Percentiles rank a stretch among this genome's conserved stretches.
Evolutionary conservation across 176 grass and related monocot genomes (phyloP).

Genomic region (Metroxylon sagu): DNA sequence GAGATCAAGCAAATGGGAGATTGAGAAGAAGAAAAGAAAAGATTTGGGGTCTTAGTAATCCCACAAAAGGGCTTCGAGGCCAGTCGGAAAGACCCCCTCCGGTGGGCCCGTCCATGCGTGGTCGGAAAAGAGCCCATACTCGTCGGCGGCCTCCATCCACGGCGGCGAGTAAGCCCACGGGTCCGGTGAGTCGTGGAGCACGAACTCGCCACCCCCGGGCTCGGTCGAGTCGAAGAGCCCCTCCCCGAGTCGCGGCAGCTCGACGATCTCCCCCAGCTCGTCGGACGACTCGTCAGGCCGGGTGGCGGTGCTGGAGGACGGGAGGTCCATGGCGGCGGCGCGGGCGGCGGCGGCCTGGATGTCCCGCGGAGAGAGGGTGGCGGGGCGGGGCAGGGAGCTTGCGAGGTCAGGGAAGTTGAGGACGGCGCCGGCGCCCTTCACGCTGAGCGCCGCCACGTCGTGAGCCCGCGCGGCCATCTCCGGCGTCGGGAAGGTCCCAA

Average conservation of each 20-base stretch:
- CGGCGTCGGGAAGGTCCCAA: conserved; percentile 11
- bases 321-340: conserved; percentile 2
- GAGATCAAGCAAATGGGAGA: too few relatives aligned
- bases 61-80: not conserved
- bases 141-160: not conserved
- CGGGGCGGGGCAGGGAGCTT: not conserved
- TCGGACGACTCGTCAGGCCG: not conserved
- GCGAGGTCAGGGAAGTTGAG: conserved; percentile 15
- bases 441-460: conserved; percentile 5
- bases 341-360: conserved; percentile 1
- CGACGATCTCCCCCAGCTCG: conserved; percentile 6
- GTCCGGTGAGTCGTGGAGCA: conserved; percentile 5
- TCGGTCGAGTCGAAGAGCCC: not conserved
- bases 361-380: conserved; percentile 2
- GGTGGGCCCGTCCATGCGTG: not conserved
- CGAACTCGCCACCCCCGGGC: conserved; percentile 1
- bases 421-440: conserved; percentile 12
- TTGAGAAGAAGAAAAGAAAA: too few relatives aligned
- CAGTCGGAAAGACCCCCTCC: not conserved
- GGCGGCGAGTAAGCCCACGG: not conserved
- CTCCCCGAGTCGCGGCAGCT: conserved; percentile 15
- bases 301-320: not conserved
- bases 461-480: conserved; percentile 20
- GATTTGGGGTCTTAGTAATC: too few relatives aligned
- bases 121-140: not conserved